Base-by-base conservation (phyloP, 345 rosid species). In the Heritiera littoralis region DNA sequence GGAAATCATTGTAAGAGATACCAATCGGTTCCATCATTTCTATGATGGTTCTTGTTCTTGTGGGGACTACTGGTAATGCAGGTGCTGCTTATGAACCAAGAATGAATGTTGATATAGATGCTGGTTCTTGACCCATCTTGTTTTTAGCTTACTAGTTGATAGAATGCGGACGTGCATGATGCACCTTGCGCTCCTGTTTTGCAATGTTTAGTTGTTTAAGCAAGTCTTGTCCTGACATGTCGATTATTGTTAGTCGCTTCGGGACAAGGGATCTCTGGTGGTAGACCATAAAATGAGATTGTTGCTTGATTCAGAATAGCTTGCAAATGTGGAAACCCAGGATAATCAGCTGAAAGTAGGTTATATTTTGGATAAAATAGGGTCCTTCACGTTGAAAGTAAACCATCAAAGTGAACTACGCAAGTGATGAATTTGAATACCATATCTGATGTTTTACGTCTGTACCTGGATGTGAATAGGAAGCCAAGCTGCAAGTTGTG, bases 1-100 rank as follows among this genome's bases (percentile, higher is more conserved):
- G 83, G 87, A 80, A 74, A 85, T 88, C 80, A 79, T 83, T 61
- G 81, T 89, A 51, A 86, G 90, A 79, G 92, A 88, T 81, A 86
- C 87, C 66, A 83, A 89, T 54, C 81, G 90, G 54, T 86, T 88
- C 82, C 92, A 88, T 85, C 89, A 88, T 81, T 89, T 88, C 77
- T 80, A 67, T 20, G 76, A 81, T 63, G 91, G 89, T 52, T 72
- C 58, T 40, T 89, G 92, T 81, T 86, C 89, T 43, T 89, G 89
- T 41, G 85, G 87, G 66, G 89, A 88, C 82, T 86, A 88, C 63
- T 88, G 90, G 90, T 88, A 83, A 49, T 45, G 23, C 14, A 2
- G 3, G 9, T 46, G 18, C 9, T 51, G 38, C 7, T 45, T n/a
- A 46, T 23, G 32, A 45, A 48, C 56, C 17, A 46, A 32, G n/a